A percentile compares a stretch with the other conserved stretches of the same genome.
Conservation (phyloP, 2,329 filamentous ascomycete genomes). For the Passalora sequoiae region DNA sequence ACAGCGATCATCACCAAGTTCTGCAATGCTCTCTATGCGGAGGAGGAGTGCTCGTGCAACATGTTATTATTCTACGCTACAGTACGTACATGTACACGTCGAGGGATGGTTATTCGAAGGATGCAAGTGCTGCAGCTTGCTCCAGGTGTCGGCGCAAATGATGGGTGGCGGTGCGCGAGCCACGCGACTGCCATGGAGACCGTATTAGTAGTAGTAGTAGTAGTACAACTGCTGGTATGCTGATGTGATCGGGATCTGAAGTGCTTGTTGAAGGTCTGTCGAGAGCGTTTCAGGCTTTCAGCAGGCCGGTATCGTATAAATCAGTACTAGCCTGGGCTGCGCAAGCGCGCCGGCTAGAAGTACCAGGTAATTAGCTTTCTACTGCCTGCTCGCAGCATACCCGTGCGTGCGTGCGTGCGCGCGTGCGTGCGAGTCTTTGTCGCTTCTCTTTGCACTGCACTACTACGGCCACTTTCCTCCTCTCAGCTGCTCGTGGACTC, state of each 20-base stretch:
- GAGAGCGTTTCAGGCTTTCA: not conserved
- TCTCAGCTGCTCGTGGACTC: not conserved
- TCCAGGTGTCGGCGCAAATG: not conserved
- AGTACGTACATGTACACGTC: too few species aligned
- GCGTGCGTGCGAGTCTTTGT: too few species aligned
- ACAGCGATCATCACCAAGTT: not conserved
- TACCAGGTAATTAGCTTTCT: too few species aligned
- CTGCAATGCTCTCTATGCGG: not conserved
- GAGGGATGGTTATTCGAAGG: not conserved
- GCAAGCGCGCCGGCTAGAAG: too few species aligned
- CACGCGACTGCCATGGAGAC: conserved; percentile 8
- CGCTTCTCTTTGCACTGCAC: not conserved
- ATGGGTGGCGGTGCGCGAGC: not conserved
- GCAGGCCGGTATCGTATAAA: not conserved
- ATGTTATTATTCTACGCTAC: too few species aligned
- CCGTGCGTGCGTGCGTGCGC: too few species aligned
- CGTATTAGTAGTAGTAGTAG: not conserved
- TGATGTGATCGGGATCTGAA: not conserved
- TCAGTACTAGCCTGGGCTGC: not conserved
- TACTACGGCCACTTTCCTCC: not conserved
- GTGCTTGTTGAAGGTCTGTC: not conserved
- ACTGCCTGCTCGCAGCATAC: too few species aligned
- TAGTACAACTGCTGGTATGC: not conserved
- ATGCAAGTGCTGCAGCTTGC: not conserved
- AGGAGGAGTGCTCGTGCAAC: not conserved